These are phyloP conservation scores for Salix exigua DNA, from an alignment of 345 rosid species.

Conservation along the genomic window DNA sequence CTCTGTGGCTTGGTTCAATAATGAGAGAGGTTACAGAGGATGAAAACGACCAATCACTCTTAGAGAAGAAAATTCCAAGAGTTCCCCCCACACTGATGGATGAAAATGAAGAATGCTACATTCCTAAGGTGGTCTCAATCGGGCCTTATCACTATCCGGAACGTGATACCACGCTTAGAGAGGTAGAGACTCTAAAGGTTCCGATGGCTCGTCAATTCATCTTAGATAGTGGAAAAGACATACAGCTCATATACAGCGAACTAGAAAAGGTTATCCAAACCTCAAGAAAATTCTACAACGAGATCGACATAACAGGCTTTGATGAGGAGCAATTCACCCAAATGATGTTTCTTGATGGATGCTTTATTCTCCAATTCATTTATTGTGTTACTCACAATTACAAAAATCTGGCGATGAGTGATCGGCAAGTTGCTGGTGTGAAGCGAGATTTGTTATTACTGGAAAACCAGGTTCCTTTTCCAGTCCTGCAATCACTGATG, in stretches of 20 bases:
- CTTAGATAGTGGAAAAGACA: neutral
- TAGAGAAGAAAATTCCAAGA: neutral
- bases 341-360: neutral
- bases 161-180: neutral
- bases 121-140: neutral
- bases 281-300: neutral
- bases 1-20: neutral
- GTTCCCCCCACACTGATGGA: neutral
- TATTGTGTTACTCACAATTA: no score
- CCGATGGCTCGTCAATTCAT: neutral
- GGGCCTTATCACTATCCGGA: neutral
- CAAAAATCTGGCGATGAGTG: neutral
- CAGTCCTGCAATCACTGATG: slow-evolving; percentile 9
- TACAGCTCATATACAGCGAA: fast-evolving
- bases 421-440: neutral
- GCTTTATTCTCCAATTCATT: neutral
- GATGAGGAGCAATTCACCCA: neutral
- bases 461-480: slow-evolving; percentile 29
- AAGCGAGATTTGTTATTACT: slow-evolving; percentile 24
- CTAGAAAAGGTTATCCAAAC: no score
- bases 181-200: neutral
- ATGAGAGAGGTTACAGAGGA: neutral
- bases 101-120: neutral
- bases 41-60: neutral
- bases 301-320: no score